Evolutionary conservation across 441 rosid species (phyloP).

Genomic region (Arabidopsis hybrid): DNA sequence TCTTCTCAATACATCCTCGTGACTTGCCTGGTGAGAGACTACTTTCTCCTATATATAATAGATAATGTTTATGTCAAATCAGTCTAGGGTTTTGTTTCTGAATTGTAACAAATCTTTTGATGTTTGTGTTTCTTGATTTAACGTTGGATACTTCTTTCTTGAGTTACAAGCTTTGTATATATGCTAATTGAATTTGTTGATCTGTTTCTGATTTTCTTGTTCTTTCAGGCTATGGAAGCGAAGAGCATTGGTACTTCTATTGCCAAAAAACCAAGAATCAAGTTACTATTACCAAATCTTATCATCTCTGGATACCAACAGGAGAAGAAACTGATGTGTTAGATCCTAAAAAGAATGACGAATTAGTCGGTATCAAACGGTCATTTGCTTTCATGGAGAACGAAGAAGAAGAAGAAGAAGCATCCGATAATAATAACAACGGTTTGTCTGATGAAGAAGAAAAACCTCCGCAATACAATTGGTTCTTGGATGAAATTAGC

Average conservation of each 20-base stretch:
- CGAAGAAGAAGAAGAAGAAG: neutral
- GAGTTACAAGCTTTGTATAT: neutral
- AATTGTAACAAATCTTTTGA: neutral
- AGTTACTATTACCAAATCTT: slow-evolving; percentile 28
- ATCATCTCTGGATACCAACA: slow-evolving; percentile 43
- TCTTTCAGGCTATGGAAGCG: slow-evolving; percentile 38
- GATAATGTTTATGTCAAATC: neutral
- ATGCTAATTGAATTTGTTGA: neutral
- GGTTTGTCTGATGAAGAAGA: slow-evolving; percentile 19
- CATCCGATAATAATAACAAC: slow-evolving; percentile 1
- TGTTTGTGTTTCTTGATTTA: neutral
- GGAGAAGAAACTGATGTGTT: slow-evolving; percentile 32
- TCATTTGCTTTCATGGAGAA: slow-evolving; percentile 17
- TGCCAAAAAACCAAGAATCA: slow-evolving; percentile 18
- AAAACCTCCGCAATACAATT: slow-evolving; percentile 6
- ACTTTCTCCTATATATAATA: neutral
- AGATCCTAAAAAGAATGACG: slow-evolving; percentile 9
- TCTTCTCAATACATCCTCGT: slow-evolving; percentile 1
- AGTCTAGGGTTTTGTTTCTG: neutral
- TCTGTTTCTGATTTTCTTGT: slow-evolving; percentile 9
- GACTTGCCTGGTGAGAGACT: slow-evolving; percentile 5
- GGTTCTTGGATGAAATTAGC: slow-evolving; percentile 18
- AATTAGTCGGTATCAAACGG: slow-evolving; percentile 35
- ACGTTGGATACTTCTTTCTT: neutral
- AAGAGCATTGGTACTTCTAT: slow-evolving; percentile 56